Evolutionary conservation across 768 basidiomycete genomes (phyloP), one percentile per base, ranked within the genome.

Genomic region (Chalciporus piperatus): DNA sequence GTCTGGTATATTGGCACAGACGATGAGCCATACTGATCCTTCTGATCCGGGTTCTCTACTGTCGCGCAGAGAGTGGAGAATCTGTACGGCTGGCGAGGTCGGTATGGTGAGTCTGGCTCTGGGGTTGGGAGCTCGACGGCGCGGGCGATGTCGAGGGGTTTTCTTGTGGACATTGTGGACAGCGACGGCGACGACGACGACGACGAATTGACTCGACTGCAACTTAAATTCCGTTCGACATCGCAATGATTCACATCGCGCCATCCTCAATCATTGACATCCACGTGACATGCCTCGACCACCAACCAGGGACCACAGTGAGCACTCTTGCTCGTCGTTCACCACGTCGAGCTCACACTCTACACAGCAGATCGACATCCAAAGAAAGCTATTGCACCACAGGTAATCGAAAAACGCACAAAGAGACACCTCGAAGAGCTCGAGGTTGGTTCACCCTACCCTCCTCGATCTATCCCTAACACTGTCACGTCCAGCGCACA

Each of bases 1-100:
- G 93, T 89, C 73, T 98, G 97, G 72, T 98, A 99, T 71, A 99
- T 98, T 19, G 97, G 97, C 1, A 98, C 92, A 7, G 88, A 89
- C 59, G 89, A 92, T 52, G 91, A 85, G 17, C 94, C 94, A 67
- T 94, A 88, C 73, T 98, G 96, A 72, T 99, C 96, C 70, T 96
- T 95, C 72, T 87, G 88, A 49, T 79, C 79, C 0, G 92, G 92
- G 59, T 92, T 91, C 62, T 96, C 93, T 51, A 96, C 92, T 5
- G 92, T 94, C 20, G 89, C 93, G 54, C 91, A 92, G 51, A 91
- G 74, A 14, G 91, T 93, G n/a, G 89, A 88, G 69, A 93, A 92
- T n/a, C 83, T 78, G 71, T 92, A 91, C 0, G 87, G 88, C 67
- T 83, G 83, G 52, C 89, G 78, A 20, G 79, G 71, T 41, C 82